Percentiles rank a stretch among this genome's conserved stretches.
Evolutionary conservation across 352 stramenopile genomes (phyloP).

Genomic region (Pythium chondricola): DNA sequence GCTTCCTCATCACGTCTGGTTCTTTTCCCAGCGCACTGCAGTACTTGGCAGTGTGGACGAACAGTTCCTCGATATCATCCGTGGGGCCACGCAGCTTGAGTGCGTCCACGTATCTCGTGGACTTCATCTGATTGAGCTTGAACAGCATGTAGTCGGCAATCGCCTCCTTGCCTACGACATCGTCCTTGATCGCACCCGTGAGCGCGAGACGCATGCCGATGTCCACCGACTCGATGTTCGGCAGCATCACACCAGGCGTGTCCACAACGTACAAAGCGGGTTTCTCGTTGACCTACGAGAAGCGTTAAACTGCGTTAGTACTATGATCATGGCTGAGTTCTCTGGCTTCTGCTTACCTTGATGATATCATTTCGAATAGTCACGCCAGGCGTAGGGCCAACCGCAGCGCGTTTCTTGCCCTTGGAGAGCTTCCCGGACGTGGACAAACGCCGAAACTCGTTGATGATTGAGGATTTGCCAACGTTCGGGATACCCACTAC

Average conservation of each 20-base stretch:
- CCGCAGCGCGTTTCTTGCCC: conserved; percentile 72
- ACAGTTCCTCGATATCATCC: conserved; percentile 66
- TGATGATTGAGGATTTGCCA: conserved; percentile 89
- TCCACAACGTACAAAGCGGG: conserved; percentile 87
- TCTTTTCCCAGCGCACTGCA: conserved; percentile 79
- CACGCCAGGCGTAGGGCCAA: conserved; percentile 78
- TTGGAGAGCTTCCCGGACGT: conserved; percentile 70
- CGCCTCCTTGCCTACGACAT: conserved; percentile 77
- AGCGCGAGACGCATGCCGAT: conserved; percentile 81
- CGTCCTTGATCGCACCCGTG: conserved; percentile 84
- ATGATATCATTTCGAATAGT: conserved; percentile 86
- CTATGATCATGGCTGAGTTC: background rate
- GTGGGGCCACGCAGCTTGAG: conserved; percentile 59
- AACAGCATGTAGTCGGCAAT: conserved; percentile 90
- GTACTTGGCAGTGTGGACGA: conserved; percentile 52
- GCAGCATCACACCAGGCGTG: conserved; percentile 85
- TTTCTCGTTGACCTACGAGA: conserved; percentile 77
- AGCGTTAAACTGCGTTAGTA: background rate
- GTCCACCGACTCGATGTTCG: conserved; percentile 72
- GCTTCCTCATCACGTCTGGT: conserved; percentile 49
- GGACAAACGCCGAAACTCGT: conserved; percentile 74
- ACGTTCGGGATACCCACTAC: conserved; percentile 88
- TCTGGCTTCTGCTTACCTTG: conserved; percentile 46
- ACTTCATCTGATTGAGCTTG: conserved; percentile 73
- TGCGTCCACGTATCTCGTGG: conserved; percentile 73